Evolutionary conservation across 2,329 filamentous ascomycete genomes (phyloP).

Genomic region (Alternaria ethzedia): DNA sequence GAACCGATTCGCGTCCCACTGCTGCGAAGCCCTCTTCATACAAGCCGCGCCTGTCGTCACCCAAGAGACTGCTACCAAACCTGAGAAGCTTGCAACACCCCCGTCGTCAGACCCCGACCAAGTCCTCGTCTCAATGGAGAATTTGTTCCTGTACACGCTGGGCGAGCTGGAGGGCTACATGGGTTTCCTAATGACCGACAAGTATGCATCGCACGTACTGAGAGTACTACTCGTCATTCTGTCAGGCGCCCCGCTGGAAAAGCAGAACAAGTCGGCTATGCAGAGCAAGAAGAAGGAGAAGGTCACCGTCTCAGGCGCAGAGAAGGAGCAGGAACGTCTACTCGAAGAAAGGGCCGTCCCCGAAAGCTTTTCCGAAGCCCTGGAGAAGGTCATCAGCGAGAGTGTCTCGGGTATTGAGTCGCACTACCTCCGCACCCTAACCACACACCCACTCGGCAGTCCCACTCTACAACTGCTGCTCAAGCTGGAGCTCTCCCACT

Average conservation of each 20-base stretch:
- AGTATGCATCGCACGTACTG: conserved; percentile 88
- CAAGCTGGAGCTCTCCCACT: conserved; percentile 80
- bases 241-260: conserved; percentile 79
- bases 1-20: conserved; percentile 96
- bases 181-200: conserved; percentile 82
- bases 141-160: conserved; percentile 80
- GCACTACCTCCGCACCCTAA: conserved; percentile 80
- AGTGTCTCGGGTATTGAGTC: conserved; percentile 77
- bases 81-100: conserved; percentile 51
- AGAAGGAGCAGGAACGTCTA: conserved; percentile 54
- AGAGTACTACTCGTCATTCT: conserved; percentile 85
- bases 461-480: conserved; percentile 90
- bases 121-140: conserved; percentile 74
- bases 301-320: conserved; percentile 61
- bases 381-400: conserved; percentile 82
- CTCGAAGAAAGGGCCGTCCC: conserved; percentile 67
- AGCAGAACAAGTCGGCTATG: conserved; percentile 69
- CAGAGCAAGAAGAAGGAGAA: conserved; percentile 94
- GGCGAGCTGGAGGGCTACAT: conserved; percentile 88
- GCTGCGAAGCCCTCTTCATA: conserved; percentile 91
- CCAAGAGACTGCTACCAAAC: conserved; percentile 66
- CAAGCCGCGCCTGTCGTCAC: conserved; percentile 80
- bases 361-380: conserved; percentile 74
- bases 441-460: conserved; percentile 88
- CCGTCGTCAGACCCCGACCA: conserved; percentile 58